These are phyloP conservation scores for Stromatinia cepivora DNA, from an alignment of 2,329 filamentous ascomycete species.

Conservation along the genomic window DNA sequence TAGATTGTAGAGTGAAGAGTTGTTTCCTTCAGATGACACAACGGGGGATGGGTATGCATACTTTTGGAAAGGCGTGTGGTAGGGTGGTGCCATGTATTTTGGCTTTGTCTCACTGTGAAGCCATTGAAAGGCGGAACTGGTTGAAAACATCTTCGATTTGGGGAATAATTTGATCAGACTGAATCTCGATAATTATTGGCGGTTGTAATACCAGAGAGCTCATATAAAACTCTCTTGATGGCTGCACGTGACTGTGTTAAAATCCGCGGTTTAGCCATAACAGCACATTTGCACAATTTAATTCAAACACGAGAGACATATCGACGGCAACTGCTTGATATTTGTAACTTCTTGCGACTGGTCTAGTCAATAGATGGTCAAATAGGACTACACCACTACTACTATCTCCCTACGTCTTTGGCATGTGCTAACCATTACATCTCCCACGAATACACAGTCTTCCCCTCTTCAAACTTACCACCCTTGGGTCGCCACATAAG, in stretches of 20 bases:
- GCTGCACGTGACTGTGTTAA: background rate
- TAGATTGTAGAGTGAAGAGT: constrained; percentile 14
- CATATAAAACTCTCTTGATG: background rate
- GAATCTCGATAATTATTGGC: background rate
- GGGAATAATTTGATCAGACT: background rate
- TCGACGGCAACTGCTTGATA: background rate
- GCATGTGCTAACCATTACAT: background rate
- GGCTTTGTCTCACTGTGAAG: constrained; percentile 7
- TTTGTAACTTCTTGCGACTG: background rate
- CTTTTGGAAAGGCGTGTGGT: constrained; percentile 10
- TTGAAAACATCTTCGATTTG: constrained; percentile 7
- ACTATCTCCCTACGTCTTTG: background rate
- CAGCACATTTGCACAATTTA: background rate
- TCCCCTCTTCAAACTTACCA: background rate
- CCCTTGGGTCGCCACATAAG: constrained; percentile 10
- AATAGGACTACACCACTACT: background rate
- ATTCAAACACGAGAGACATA: background rate
- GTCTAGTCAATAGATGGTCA: too few species aligned
- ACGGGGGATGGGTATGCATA: constrained; percentile 7
- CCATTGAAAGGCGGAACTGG: constrained; percentile 16
- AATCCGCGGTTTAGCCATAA: constrained; percentile 8
- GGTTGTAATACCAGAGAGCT: background rate
- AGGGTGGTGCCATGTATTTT: constrained; percentile 9
- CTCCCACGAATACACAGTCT: constrained; percentile 2
- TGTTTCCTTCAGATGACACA: constrained; percentile 1